Percentiles rank a stretch among this genome's conserved stretches.
phyloP scores from a whole-genome alignment of 805 yeast genomes.

The Lipomyces orientalis region DNA sequence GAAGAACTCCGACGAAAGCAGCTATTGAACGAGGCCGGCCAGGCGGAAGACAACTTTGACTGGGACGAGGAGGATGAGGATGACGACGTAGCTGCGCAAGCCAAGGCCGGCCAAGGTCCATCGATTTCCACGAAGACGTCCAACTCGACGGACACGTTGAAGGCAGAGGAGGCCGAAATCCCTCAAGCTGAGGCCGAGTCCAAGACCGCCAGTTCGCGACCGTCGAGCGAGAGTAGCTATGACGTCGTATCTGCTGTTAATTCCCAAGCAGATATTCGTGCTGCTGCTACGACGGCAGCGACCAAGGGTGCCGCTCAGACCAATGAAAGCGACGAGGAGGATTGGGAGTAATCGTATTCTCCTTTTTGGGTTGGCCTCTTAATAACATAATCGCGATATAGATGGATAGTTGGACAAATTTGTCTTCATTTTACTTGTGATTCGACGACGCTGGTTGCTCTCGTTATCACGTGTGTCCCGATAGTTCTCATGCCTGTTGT shows the following conservation, averaged over 20 bases:
- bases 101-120: constrained; percentile 12
- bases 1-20: constrained; percentile 72
- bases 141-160: constrained; percentile 23
- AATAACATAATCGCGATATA: not conserved
- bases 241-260: constrained; percentile 49
- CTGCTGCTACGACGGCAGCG: constrained; percentile 10
- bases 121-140: constrained; percentile 24
- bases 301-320: constrained; percentile 35
- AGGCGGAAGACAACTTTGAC: constrained; percentile 56
- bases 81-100: constrained; percentile 49
- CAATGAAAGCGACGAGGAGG: constrained; percentile 59
- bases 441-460: too few species aligned
- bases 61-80: constrained; percentile 50
- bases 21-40: constrained; percentile 53
- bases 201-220: constrained; percentile 40
- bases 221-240: constrained; percentile 51
- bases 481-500: not conserved
- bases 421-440: too few species aligned
- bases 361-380: not conserved
- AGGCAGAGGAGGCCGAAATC: constrained; percentile 10
- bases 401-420: too few species aligned
- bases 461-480: not conserved
- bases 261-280: constrained; percentile 48
- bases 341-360: constrained; percentile 54
- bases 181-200: constrained; percentile 22